Evolutionary conservation across 1,284 basidiomycete species (phyloP).

Genomic region (Cryptococcus hybrid): DNA sequence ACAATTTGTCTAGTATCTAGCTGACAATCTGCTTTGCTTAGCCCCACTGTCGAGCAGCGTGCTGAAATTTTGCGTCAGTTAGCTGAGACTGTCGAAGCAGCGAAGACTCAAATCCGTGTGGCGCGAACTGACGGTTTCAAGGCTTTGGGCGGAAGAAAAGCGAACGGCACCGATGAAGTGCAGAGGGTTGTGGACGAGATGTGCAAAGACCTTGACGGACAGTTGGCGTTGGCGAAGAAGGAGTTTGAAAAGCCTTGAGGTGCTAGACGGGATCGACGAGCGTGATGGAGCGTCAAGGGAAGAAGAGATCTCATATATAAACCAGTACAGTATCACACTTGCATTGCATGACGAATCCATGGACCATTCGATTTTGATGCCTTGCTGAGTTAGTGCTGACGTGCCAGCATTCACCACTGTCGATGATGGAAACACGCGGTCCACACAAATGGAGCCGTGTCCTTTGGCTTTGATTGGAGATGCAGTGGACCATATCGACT

Average conservation of each 20-base stretch:
- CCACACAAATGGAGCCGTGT: not conserved
- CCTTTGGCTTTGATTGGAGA: not conserved
- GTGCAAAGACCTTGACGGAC: conserved; percentile 37
- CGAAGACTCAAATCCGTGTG: conserved; percentile 44
- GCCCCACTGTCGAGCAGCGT: conserved; percentile 43
- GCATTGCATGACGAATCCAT: not conserved
- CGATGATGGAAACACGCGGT: too few relatives aligned
- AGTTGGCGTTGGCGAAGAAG: conserved; percentile 43
- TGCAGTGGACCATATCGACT: not conserved
- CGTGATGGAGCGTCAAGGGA: too few relatives aligned
- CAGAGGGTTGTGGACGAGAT: conserved; percentile 42
- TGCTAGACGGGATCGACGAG: not conserved
- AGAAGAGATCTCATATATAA: too few relatives aligned
- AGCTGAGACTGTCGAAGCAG: conserved; percentile 36
- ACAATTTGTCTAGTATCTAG: not conserved
- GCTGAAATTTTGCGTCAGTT: conserved; percentile 35
- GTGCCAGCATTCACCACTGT: too few relatives aligned
- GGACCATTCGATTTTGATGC: not conserved
- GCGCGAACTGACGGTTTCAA: conserved; percentile 46
- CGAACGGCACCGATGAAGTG: conserved; percentile 37
- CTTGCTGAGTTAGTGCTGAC: too few relatives aligned
- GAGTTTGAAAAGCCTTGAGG: conserved; percentile 46
- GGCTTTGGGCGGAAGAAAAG: conserved; percentile 38
- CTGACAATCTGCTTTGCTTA: conserved; percentile 3
- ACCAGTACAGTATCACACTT: not conserved